Conservation (phyloP, 257 asterid species). For the Solanum appendiculatum region DNA sequence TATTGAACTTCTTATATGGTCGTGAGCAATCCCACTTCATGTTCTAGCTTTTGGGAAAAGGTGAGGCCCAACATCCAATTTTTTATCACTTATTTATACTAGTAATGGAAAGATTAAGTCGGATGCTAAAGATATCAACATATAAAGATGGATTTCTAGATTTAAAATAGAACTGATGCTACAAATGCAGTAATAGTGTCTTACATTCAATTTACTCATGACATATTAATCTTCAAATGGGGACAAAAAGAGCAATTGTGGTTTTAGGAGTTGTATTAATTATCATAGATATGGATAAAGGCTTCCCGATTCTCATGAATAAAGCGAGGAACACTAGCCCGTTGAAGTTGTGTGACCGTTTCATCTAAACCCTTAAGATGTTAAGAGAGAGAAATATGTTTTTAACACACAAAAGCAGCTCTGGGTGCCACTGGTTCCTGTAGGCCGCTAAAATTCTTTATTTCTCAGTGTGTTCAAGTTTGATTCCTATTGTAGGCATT, state of each 20-base stretch:
- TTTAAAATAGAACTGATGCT: neutral
- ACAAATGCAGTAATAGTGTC: neutral
- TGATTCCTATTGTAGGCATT: neutral
- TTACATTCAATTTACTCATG: neutral
- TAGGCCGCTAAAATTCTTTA: neutral
- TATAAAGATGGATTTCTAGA: neutral
- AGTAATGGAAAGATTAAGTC: neutral
- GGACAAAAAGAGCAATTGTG: neutral
- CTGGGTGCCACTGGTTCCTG: neutral
- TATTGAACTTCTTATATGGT: too few species aligned
- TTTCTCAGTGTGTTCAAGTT: neutral
- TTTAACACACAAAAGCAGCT: neutral
- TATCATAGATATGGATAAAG: neutral
- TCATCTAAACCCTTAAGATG: neutral
- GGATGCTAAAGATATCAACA: neutral
- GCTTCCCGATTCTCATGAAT: neutral
- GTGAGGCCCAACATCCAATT: neutral
- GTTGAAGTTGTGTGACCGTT: neutral
- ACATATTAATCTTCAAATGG: neutral
- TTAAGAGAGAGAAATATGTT: neutral
- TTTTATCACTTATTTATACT: neutral
- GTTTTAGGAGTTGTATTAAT: neutral
- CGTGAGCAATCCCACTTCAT: neutral
- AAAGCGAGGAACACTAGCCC: neutral
- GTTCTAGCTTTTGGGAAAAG: neutral